These are phyloP conservation scores for Polytrichum commune DNA, from an alignment of 225 moss, liverwort and hornwort species.

Conservation along the genomic window DNA sequence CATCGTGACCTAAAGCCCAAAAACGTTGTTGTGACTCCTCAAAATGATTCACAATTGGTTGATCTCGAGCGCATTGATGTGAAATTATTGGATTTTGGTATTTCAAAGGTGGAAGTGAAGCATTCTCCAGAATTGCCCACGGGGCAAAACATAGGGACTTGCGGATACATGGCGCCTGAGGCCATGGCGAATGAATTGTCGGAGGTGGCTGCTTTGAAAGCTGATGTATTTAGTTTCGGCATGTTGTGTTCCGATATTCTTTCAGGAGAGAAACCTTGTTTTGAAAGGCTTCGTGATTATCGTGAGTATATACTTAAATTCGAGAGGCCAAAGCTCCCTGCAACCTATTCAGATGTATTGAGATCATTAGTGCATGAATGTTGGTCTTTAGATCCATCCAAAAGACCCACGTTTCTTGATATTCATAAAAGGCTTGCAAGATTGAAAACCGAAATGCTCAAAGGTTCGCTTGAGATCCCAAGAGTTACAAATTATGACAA, in stretches of 20 bases:
- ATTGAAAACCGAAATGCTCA: neutral
- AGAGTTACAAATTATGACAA: neutral
- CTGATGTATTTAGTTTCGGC: neutral
- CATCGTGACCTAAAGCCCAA: slow-evolving; percentile 9
- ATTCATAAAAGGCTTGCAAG: neutral
- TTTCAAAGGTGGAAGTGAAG: slow-evolving; percentile 5
- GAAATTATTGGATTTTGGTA: slow-evolving; percentile 4
- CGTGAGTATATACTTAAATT: neutral
- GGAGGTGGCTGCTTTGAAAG: neutral
- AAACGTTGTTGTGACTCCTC: neutral
- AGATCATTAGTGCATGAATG: neutral
- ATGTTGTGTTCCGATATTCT: neutral
- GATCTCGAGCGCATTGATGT: neutral
- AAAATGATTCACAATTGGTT: neutral
- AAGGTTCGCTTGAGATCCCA: neutral
- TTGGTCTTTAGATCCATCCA: neutral
- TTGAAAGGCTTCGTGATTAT: neutral
- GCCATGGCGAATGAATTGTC: too few relatives aligned
- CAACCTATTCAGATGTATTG: neutral
- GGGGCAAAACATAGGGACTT: neutral
- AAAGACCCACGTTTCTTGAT: neutral
- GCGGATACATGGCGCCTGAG: slow-evolving; percentile 2
- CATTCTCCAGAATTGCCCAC: neutral
- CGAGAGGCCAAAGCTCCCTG: neutral
- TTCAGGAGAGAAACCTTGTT: neutral